Conservation (phyloP, 257 asterid genomes). For the Echites panduratus region DNA sequence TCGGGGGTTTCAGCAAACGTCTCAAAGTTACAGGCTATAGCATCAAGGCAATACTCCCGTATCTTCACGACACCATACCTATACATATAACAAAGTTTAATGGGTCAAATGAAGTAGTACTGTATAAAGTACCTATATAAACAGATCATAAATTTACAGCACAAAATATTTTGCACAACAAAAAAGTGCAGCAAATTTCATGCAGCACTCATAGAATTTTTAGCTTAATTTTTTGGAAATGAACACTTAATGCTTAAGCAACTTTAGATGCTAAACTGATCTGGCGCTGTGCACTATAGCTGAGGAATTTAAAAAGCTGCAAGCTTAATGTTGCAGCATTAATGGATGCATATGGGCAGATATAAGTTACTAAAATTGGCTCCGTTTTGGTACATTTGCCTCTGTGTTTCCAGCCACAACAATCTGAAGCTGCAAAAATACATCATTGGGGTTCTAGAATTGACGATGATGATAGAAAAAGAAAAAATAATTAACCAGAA, state of each 20-base stretch:
- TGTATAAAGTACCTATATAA: background rate
- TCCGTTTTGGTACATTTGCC: background rate
- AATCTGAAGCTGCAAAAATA: background rate
- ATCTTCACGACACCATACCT: slow-evolving; percentile 86
- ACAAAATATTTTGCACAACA: background rate
- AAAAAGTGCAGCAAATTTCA: background rate
- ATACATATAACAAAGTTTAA: slow-evolving; percentile 7
- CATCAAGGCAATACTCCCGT: slow-evolving; percentile 76
- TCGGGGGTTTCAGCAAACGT: slow-evolving; percentile 66
- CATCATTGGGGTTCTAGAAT: background rate
- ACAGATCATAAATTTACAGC: background rate
- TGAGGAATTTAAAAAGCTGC: background rate
- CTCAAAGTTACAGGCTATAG: slow-evolving; percentile 80
- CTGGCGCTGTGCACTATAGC: background rate
- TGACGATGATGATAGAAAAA: background rate
- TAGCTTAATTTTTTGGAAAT: background rate
- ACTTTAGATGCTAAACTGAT: background rate
- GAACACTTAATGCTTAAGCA: background rate
- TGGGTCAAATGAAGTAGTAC: background rate
- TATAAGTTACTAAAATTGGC: too few species aligned
- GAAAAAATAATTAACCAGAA: background rate
- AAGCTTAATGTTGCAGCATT: too few species aligned
- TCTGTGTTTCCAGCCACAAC: background rate
- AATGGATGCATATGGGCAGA: too few species aligned
- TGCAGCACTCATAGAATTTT: background rate